These are phyloP conservation scores for Nemophila menziesii DNA, from an alignment of 257 asterid genomes.

Conservation along the genomic window DNA sequence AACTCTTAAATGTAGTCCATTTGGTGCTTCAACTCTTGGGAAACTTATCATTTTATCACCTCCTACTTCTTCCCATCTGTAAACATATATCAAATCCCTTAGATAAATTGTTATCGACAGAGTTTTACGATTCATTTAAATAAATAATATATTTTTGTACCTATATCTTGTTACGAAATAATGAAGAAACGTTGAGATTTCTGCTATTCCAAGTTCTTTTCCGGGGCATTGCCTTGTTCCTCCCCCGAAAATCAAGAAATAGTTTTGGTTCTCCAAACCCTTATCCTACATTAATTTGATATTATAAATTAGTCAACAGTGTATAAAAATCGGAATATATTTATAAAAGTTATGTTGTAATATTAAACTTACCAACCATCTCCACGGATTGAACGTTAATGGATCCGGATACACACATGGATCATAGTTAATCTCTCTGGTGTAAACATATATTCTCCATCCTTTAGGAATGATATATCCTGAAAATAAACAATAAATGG, in stretches of 20 bases:
- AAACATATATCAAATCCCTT: background rate
- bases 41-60: slow-evolving; percentile 72
- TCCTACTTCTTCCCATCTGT: slow-evolving; percentile 84
- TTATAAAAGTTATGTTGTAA: no score
- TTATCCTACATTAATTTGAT: slow-evolving; percentile 37
- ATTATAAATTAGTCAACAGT: slow-evolving; percentile 5
- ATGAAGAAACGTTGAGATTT: slow-evolving; percentile 89
- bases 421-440: slow-evolving; percentile 72
- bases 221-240: slow-evolving; percentile 98
- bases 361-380: slow-evolving; percentile 97
- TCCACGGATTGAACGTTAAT: slow-evolving; percentile 76
- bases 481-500: slow-evolving; percentile 18
- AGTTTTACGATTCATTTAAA: background rate
- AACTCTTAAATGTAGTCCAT: slow-evolving; percentile 75
- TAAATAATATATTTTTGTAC: slow-evolving; percentile 7
- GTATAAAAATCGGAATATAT: no score
- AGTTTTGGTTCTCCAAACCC: slow-evolving; percentile 60
- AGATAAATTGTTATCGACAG: background rate
- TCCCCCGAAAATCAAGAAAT: slow-evolving; percentile 80
- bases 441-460: slow-evolving; percentile 78
- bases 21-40: slow-evolving; percentile 96
- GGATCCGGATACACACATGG: slow-evolving; percentile 81
- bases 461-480: slow-evolving; percentile 81
- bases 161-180: slow-evolving; percentile 86
- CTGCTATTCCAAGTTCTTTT: slow-evolving; percentile 94